phyloP scores from a whole-genome alignment of 2,329 filamentous ascomycete species.

The Teratosphaeria pseudoeucalypti region DNA sequence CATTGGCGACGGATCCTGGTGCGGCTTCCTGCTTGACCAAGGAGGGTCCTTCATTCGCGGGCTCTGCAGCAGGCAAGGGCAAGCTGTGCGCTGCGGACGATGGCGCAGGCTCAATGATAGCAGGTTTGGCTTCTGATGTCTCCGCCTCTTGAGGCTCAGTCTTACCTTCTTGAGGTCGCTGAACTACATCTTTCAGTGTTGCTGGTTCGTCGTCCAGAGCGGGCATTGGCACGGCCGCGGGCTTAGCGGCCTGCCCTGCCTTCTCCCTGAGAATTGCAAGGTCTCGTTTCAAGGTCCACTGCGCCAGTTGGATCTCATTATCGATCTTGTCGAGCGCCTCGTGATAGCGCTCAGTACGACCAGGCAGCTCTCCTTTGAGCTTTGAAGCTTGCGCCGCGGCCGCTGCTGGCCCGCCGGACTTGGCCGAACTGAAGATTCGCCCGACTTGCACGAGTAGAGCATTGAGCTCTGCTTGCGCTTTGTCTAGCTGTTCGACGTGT shows the following conservation, averaged over 20 bases:
- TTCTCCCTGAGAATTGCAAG: constrained; percentile 22
- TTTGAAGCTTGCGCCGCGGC: constrained; percentile 24
- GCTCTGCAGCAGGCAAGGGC: not conserved
- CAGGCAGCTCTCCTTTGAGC: constrained; percentile 29
- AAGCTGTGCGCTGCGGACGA: not conserved
- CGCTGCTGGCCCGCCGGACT: constrained; percentile 14
- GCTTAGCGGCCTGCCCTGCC: constrained; percentile 2
- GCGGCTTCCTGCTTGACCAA: not conserved
- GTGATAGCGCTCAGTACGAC: constrained; percentile 35
- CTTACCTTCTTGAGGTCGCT: not conserved
- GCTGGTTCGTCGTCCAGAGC: not conserved
- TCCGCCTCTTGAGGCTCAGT: not conserved
- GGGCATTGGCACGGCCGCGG: not conserved
- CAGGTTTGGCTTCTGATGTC: not conserved
- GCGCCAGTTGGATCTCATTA: constrained; percentile 30
- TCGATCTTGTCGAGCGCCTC: constrained; percentile 43
- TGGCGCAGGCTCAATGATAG: not conserved
- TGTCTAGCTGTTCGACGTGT: not conserved
- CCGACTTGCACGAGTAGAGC: constrained; percentile 33
- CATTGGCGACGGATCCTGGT: not conserved
- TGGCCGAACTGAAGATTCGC: constrained; percentile 34
- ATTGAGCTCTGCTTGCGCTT: not conserved
- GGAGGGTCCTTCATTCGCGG: not conserved
- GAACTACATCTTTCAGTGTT: not conserved
- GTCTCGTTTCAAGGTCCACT: constrained; percentile 25